Evolutionary conservation across 2,329 filamentous ascomycete genomes (phyloP), one percentile per base, ranked within the genome.

Genomic region (Leptographium wingfieldii): DNA sequence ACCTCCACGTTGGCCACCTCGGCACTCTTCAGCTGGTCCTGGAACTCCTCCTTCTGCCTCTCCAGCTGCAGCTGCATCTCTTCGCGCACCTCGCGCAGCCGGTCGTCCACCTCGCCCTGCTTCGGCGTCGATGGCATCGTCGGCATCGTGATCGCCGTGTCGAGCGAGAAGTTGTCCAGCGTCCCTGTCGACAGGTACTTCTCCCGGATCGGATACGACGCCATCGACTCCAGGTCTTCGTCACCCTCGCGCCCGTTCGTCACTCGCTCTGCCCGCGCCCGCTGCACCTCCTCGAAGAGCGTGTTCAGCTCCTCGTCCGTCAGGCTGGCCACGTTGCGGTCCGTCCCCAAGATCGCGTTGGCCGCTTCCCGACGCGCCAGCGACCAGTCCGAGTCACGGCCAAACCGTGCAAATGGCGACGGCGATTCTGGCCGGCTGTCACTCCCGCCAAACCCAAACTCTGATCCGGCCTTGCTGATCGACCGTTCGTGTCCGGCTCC

Each of bases 151-250:
- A 99, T 78, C 14, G 86, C 87, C 1, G 94, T 99, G 70, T 99
- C 94, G 19, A 99, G 78, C 2, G 92, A 97, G 68, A 96, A 94
- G 69, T 95, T 96, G 73, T 99, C 94, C 58, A 97, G 80, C 0
- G 92, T 96, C 2, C 92, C 92, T 59, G 88, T 94, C 3, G 92
- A 96, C 76, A 96, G 83, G 72, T 97, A 97, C 69, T 97, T 97
- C 67, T 99, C 94, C 57, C 94, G 82, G 35, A 92, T 79, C 1
- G 90, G 87, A 68, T 92, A 96, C 0, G 92, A 96, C 33, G 86
- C 88, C 55, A 88, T 83, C 0, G 92, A 96, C 65, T 99, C 94
- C 59, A 86, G 84, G 70, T 97, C 94, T 60, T 96, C 92, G 60
- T 92, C 89, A 49, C 87, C 86, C 63, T 92, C 91, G 27, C 91